Base-by-base conservation (phyloP, 2,329 filamentous ascomycete species). In the Lojkania enalia region DNA sequence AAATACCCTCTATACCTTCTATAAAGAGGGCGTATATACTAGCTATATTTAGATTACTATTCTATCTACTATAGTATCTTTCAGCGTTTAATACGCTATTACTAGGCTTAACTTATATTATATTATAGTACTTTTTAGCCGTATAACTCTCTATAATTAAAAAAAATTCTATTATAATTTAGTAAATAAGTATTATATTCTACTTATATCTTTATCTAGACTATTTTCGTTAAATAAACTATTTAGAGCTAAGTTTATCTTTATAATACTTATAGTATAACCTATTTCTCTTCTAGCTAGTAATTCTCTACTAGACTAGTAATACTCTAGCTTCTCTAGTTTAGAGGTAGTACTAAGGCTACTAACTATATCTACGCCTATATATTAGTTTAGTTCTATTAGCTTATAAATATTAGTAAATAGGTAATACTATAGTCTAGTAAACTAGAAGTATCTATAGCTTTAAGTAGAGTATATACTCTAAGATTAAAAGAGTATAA, bases 371-470 rank as follows among this genome's bases (percentile, higher is more conserved):
- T 45, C 35, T 48, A 39, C 15, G 13, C n/a, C n/a, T 18, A 36
- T 39, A 32, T 41, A 31, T 45, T 48, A 48, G 35, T 32, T 40
- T 5, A 25, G 18, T 39, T 45, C 18, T 39, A 36, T 48, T 42
- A 31, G 20, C 41, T 48, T 44, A 20, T 36, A 48, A 35, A 12
- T 18, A 30, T 44, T 20, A 45, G 23, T 31, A 20, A 30, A n/a
- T 12, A 20, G 13, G 29, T n/a, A 46, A 35, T 42, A 47, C 32
- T 16, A 14, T 36, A 35, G 20, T 20, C 11, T 42, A 33, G 9
- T 12, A 16, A 33, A 33, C 9, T 11, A 33, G 15, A 16, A 33
- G 9, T 27, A 27, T 7, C 9, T 11, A 11, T 30, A 45, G 36
- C 31, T 45, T 19, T 13, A n/a, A 29, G 29, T 23, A 32, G 21